Conservation (phyloP, 164 flowering plant genomes). For the Sedum album region DNA sequence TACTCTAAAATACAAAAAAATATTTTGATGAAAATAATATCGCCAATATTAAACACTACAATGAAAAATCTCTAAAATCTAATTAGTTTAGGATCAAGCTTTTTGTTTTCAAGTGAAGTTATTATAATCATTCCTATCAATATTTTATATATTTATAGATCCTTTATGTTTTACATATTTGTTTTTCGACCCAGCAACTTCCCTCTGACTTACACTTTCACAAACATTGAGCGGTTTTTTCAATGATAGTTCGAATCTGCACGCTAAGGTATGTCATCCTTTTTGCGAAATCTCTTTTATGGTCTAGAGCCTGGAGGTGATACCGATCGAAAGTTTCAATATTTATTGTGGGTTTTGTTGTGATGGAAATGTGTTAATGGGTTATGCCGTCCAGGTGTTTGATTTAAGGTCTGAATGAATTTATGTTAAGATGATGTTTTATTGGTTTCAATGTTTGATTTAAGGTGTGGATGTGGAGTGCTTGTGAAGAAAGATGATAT, state of each 20-base stretch:
- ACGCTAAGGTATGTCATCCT: not conserved
- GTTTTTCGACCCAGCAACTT: not conserved
- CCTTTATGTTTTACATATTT: not conserved
- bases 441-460: too few relatives aligned
- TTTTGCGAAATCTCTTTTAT: not conserved
- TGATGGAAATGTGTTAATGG: not conserved
- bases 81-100: slow-evolving; percentile 2
- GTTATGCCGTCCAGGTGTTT: not conserved
- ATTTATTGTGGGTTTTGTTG: not conserved
- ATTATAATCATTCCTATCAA: not conserved
- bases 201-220: not conserved
- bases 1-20: too few relatives aligned
- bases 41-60: too few relatives aligned
- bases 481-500: too few relatives aligned
- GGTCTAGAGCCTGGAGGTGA: not conserved
- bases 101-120: not conserved
- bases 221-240: not conserved
- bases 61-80: too few relatives aligned
- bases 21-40: too few relatives aligned
- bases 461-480: too few relatives aligned
- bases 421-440: too few relatives aligned
- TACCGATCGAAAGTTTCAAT: not conserved
- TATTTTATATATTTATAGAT: not conserved
- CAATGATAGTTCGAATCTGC: slow-evolving; percentile 1
- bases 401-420: too few relatives aligned